phyloP scores from a whole-genome alignment of 331 rosid genomes.

The Spiraea crenata region DNA sequence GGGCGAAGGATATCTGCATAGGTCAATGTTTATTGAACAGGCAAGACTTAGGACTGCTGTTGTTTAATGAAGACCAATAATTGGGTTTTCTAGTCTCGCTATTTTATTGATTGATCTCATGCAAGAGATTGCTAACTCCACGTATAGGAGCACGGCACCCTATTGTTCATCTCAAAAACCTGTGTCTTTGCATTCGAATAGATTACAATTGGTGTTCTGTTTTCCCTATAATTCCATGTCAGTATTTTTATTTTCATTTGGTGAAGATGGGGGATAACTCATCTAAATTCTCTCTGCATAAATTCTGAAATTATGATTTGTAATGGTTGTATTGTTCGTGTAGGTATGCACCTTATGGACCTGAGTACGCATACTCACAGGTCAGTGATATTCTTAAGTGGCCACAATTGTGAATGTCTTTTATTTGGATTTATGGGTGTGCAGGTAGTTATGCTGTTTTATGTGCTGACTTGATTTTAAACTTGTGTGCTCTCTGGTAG shows the following conservation, averaged over 20 bases:
- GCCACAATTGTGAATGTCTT: background rate
- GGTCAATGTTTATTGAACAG: conserved; percentile 30
- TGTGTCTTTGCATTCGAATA: conserved; percentile 18
- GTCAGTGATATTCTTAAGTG: conserved; percentile 30
- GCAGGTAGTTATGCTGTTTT: conserved; percentile 5
- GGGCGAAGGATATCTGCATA: conserved; percentile 27
- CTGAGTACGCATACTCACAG: conserved; percentile 79
- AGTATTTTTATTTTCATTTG: conserved; percentile 33
- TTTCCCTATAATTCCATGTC: background rate
- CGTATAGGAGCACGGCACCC: conserved; percentile 13
- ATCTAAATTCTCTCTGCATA: conserved; percentile 37
- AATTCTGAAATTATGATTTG: conserved; percentile 36
- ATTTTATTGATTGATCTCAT: conserved; percentile 10
- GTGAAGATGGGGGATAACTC: conserved; percentile 25
- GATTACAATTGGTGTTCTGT: conserved; percentile 16
- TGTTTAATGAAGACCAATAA: conserved; percentile 33
- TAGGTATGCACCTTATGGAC: conserved; percentile 91
- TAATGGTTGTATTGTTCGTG: conserved; percentile 41
- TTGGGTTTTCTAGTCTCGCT: conserved; percentile 23
- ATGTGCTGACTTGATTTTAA: conserved; percentile 30
- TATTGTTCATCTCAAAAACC: conserved; percentile 13
- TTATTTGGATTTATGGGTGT: background rate
- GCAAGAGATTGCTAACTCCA: conserved; percentile 13
- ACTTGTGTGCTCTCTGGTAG: conserved; percentile 32
- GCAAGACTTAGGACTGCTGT: conserved; percentile 34